phyloP scores from a whole-genome alignment of 441 rosid genomes.

The Adansonia gregorii region DNA sequence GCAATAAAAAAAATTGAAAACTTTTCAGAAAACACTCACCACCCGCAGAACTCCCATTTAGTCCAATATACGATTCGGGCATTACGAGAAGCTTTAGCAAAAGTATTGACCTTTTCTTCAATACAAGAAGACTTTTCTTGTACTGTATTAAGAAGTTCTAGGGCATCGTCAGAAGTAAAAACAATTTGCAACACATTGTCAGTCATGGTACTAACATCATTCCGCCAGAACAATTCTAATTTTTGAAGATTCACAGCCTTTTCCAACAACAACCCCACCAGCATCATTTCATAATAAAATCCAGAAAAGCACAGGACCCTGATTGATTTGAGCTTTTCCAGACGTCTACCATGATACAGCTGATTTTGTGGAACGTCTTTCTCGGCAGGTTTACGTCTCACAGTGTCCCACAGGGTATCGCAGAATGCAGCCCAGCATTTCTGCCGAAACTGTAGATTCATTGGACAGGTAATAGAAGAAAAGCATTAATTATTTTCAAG shows the following conservation, averaged over 20 bases:
- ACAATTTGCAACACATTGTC: not conserved
- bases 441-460: not conserved
- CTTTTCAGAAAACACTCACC: no score
- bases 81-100: not conserved
- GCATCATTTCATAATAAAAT: not conserved
- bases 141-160: not conserved
- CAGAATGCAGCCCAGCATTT: not conserved
- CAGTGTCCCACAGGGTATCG: not conserved
- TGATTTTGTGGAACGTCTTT: not conserved
- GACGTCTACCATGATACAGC: not conserved
- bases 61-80: not conserved
- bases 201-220: not conserved
- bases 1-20: no score
- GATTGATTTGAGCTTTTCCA: not conserved
- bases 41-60: no score
- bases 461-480: not conserved
- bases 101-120: not conserved
- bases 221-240: not conserved
- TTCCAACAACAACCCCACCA: not conserved
- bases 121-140: not conserved
- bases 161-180: not conserved
- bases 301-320: not conserved
- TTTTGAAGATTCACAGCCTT: slow-evolving; percentile 4
- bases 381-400: not conserved
- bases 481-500: not conserved